A percentile compares a stretch with the other conserved stretches of the same genome.
Conservation (phyloP, 805 yeast species). For the Peterozyma toletana region DNA sequence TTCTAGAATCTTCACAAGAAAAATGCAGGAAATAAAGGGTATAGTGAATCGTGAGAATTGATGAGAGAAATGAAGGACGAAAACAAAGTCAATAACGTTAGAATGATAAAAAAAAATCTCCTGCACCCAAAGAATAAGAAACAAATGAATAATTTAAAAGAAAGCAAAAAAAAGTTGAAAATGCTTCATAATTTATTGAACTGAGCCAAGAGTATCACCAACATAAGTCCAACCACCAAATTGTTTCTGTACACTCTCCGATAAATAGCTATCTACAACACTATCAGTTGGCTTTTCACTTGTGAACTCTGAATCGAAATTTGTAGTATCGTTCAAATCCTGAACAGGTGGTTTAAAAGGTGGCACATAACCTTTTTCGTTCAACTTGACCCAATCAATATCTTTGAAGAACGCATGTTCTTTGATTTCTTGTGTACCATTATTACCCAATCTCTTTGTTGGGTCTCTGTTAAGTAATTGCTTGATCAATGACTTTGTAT, state of each 20-base stretch:
- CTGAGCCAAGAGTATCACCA: slow-evolving; percentile 41
- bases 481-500: slow-evolving; percentile 73
- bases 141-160: too few relatives aligned
- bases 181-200: too few relatives aligned
- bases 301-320: slow-evolving; percentile 89
- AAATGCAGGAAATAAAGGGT: too few relatives aligned
- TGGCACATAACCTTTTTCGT: slow-evolving; percentile 84
- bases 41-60: too few relatives aligned
- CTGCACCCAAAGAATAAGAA: too few relatives aligned
- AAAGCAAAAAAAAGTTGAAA: too few relatives aligned
- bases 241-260: slow-evolving; percentile 94
- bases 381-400: slow-evolving; percentile 81
- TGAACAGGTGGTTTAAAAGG: slow-evolving; percentile 92
- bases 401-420: slow-evolving; percentile 80
- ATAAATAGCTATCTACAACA: slow-evolving; percentile 85
- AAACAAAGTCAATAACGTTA: too few relatives aligned
- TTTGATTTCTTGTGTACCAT: slow-evolving; percentile 81
- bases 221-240: slow-evolving; percentile 99
- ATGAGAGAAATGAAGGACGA: too few relatives aligned
- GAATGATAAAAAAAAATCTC: too few relatives aligned
- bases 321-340: slow-evolving; percentile 82
- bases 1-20: too few relatives aligned
- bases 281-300: slow-evolving; percentile 91
- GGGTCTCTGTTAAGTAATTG: slow-evolving; percentile 85
- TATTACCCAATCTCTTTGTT: slow-evolving; percentile 60